Evolutionary conservation across 441 rosid genomes (phyloP), one percentile per base, ranked within the genome.

Genomic region (Theobroma grandiflorum): DNA sequence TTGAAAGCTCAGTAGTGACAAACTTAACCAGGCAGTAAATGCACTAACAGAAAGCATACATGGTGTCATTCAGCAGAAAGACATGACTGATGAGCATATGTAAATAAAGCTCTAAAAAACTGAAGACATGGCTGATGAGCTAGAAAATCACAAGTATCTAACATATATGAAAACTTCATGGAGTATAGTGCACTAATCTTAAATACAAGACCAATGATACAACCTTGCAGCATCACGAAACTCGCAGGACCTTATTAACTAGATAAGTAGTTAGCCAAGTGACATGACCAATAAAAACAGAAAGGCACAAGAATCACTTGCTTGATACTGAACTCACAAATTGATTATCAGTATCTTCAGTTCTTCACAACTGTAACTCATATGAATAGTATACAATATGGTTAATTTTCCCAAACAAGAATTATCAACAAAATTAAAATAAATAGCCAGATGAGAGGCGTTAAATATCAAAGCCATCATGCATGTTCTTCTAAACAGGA

Each of bases 381-480:
- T 43, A 20, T 42, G 33, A 67, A 67, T 38, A n/a, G 18, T 43
- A 67, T 42, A 42, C 15, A 11, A 42, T 42, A 67, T 67, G 50
- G 50, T 9, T 67, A n/a, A 42, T 67, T n/a, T 67, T 20, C 26
- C 42, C 35, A 61, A 20, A 55, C 31, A 55, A 49, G 52, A 52
- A 45, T 49, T 62, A 66, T 45, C 63, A 22, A 38, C 14, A 68
- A 8, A 58, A n/a, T 35, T 55, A 16, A 14, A 43, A 31, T 22
- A 31, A 66, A 40, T 61, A 50, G 77, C 26, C n/a, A 22, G 63
- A 37, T 5, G 49, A 57, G 75, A 33, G 35, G 0, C 6, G 4
- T 20, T 20, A 35, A 49, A 33, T 68, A 78, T 47, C 55, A 43
- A 43, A 72, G 59, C 61, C 62, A 58, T 61, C 64, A 37, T 33